phyloP scores from a whole-genome alignment of 2,329 filamentous ascomycete genomes.

The Colletotrichum tropicicola region DNA sequence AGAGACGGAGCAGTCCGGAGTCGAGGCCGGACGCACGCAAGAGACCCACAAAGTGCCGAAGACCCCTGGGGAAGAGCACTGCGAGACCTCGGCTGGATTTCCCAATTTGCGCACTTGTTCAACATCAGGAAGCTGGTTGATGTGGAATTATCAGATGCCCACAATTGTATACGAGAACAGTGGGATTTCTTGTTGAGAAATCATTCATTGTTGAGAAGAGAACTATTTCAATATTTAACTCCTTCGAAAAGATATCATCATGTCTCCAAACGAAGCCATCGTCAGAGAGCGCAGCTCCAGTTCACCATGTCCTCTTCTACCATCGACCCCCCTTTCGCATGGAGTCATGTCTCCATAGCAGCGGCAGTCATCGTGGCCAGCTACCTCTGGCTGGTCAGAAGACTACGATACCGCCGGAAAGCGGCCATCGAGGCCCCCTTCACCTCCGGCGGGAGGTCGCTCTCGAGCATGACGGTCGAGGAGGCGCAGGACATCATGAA shows the following conservation, averaged over 20 bases:
- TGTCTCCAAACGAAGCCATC: no score
- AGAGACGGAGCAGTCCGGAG: not conserved
- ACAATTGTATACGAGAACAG: no score
- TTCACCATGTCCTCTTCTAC: not conserved
- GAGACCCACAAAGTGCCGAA: not conserved
- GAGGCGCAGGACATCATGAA: constrained; percentile 47
- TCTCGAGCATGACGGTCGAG: constrained; percentile 25
- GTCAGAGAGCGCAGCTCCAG: no score
- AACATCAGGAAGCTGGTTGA: not conserved
- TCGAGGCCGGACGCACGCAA: not conserved
- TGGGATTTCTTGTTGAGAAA: no score
- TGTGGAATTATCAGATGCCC: not conserved
- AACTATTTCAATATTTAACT: no score
- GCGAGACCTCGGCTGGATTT: not conserved
- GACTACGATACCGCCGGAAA: not conserved
- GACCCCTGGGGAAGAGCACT: not conserved
- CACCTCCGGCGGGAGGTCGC: not conserved
- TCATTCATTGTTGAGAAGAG: no score
- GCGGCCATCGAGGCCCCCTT: constrained; percentile 1
- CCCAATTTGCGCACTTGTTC: not conserved
- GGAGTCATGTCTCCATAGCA: not conserved
- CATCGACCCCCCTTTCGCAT: not conserved
- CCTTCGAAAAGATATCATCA: no score
- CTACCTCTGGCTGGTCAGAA: not conserved
- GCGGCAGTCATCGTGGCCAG: not conserved